phyloP scores from a whole-genome alignment of 108 stramenopile genomes.

The Cyclotella atomus region DNA sequence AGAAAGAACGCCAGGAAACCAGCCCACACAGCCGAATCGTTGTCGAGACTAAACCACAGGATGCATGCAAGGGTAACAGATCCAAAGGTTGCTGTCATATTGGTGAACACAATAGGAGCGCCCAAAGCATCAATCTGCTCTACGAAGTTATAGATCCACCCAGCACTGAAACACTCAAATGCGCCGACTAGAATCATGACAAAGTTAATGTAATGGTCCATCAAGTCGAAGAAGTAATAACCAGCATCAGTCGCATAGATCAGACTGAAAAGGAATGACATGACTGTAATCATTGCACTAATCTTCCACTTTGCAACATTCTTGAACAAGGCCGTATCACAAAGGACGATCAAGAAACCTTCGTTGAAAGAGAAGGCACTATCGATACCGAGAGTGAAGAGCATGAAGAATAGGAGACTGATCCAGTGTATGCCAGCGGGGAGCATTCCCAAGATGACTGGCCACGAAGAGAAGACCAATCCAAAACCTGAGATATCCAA shows the following conservation, averaged over 20 bases:
- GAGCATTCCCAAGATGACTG: constrained; percentile 59
- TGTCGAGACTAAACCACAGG: constrained; percentile 55
- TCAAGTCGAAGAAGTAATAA: constrained; percentile 51
- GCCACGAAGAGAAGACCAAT: constrained; percentile 61
- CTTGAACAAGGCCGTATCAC: constrained; percentile 26
- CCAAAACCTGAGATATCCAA: constrained; percentile 41
- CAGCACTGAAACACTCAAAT: constrained; percentile 59
- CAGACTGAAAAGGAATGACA: constrained; percentile 39
- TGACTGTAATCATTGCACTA: constrained; percentile 20
- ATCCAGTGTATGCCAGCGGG: constrained; percentile 63
- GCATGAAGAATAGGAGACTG: constrained; percentile 57
- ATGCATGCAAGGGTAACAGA: constrained; percentile 50
- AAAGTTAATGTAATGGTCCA: constrained; percentile 75
- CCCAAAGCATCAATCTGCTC: constrained; percentile 44
- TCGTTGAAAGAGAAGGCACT: constrained; percentile 68
- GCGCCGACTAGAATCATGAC: constrained; percentile 68
- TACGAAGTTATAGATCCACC: constrained; percentile 64
- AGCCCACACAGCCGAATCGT: constrained; percentile 44
- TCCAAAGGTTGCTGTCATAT: constrained; percentile 56
- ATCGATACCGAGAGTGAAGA: constrained; percentile 70
- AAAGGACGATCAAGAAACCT: constrained; percentile 35
- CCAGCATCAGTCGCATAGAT: constrained; percentile 71
- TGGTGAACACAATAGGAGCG: constrained; percentile 39
- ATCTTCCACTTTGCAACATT: constrained; percentile 26
- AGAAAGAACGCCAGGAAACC: constrained; percentile 52